A percentile compares a stretch with the other conserved stretches of the same genome.
These are phyloP conservation scores for Fusarium acutatum DNA, from an alignment of 2,329 filamentous ascomycete species.

Conservation along the genomic window DNA sequence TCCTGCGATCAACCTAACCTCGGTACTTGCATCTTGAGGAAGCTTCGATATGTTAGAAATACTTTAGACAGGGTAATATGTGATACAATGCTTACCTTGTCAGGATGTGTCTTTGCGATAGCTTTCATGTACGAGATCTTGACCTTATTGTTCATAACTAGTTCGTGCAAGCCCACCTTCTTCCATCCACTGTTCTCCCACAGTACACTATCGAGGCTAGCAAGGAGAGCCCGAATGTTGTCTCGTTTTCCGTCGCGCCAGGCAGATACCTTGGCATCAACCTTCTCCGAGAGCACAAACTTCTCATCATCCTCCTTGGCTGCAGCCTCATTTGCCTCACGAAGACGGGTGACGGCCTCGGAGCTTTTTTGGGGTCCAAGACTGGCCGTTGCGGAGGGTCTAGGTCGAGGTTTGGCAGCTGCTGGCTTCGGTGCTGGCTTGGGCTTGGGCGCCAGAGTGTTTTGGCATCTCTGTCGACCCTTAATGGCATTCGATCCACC, in stretches of 20 bases:
- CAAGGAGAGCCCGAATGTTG: slow-evolving; percentile 87
- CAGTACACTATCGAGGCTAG: slow-evolving; percentile 86
- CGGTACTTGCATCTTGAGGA: slow-evolving; percentile 70
- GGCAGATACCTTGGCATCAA: slow-evolving; percentile 78
- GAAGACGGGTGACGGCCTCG: slow-evolving; percentile 82
- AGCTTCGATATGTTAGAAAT: slow-evolving; percentile 54
- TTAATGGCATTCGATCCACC: slow-evolving; percentile 87
- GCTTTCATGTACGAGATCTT: slow-evolving; percentile 99
- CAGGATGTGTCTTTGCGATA: slow-evolving; percentile 97
- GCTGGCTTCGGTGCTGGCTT: slow-evolving; percentile 55
- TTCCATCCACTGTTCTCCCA: slow-evolving; percentile 97
- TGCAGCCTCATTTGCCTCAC: slow-evolving; percentile 84
- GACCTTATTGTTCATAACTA: slow-evolving; percentile 92
- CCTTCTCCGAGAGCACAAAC: slow-evolving; percentile 84
- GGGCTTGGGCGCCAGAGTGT: slow-evolving; percentile 78
- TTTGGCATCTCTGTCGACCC: slow-evolving; percentile 89
- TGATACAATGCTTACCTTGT: slow-evolving; percentile 76
- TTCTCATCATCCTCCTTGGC: slow-evolving; percentile 92
- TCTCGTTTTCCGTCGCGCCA: slow-evolving; percentile 95
- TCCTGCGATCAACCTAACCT: slow-evolving; percentile 71
- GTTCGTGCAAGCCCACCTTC: slow-evolving; percentile 91
- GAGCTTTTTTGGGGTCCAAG: slow-evolving; percentile 62
- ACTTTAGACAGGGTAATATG: neutral
- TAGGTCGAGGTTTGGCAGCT: slow-evolving; percentile 56
- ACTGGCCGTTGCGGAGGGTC: slow-evolving; percentile 51